Evolutionary conservation across 805 yeast genomes (phyloP).

Genomic region (Lipomyces yamadae): DNA sequence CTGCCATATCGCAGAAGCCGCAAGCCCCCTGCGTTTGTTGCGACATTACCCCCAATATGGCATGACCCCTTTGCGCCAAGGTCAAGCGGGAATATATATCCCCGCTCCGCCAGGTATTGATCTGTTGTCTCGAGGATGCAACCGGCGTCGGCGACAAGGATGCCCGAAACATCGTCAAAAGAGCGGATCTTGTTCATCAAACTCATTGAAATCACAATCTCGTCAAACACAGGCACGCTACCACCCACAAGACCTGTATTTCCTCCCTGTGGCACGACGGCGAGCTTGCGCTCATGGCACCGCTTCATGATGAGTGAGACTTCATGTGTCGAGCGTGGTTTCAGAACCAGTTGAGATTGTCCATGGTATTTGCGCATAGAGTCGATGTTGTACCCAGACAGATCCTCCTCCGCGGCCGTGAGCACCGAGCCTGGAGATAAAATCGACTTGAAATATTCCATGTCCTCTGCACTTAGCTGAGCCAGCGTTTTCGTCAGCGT

Average conservation of each 20-base stretch:
- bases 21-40: constrained; percentile 96
- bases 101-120: constrained; percentile 72
- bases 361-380: constrained; percentile 95
- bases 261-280: constrained; percentile 96
- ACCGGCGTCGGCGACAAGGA: constrained; percentile 88
- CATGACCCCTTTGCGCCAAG: constrained; percentile 97
- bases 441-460: constrained; percentile 63
- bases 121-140: constrained; percentile 87
- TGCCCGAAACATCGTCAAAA: constrained; percentile 82
- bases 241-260: constrained; percentile 97
- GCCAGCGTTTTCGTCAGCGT: background rate
- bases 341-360: constrained; percentile 77
- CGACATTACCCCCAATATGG: constrained; percentile 92
- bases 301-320: constrained; percentile 75
- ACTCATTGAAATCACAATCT: constrained; percentile 72
- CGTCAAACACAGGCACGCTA: constrained; percentile 89
- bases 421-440: constrained; percentile 57
- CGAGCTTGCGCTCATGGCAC: constrained; percentile 75
- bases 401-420: constrained; percentile 61
- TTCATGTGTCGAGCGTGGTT: constrained; percentile 81
- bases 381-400: constrained; percentile 79
- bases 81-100: constrained; percentile 90
- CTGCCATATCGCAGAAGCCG: constrained; percentile 87
- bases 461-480: constrained; percentile 50
- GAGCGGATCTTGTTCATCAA: constrained; percentile 77